These are phyloP conservation scores for Stropharia rugosoannulata DNA, from an alignment of 768 basidiomycete species.

Conservation along the genomic window DNA sequence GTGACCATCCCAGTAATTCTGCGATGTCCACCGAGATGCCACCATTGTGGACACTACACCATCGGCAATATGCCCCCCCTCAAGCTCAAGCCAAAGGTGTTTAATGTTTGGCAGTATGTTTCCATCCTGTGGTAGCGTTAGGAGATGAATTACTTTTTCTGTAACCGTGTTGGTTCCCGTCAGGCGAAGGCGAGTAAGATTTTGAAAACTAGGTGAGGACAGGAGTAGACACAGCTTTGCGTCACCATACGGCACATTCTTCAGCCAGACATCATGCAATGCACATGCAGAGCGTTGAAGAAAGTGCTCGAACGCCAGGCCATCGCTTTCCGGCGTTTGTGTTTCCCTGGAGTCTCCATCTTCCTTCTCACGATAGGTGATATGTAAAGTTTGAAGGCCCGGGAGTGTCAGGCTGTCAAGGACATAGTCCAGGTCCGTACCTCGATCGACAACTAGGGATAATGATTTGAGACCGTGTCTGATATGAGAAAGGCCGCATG, in stretches of 20 bases:
- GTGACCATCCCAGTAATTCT: not conserved
- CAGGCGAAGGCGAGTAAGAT: slow-evolving; percentile 1
- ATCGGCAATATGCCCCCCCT: slow-evolving; percentile 2
- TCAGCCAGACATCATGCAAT: slow-evolving; percentile 2
- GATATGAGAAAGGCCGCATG: not conserved
- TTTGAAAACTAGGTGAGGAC: not conserved
- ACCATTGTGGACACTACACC: slow-evolving; percentile 2
- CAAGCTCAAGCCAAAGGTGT: not conserved
- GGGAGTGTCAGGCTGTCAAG: not conserved
- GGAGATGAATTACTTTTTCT: not conserved
- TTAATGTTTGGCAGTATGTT: not conserved
- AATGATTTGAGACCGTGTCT: not conserved
- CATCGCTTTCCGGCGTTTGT: not conserved
- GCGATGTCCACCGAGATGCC: slow-evolving; percentile 2
- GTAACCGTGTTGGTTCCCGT: slow-evolving; percentile 3
- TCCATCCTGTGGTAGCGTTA: not conserved
- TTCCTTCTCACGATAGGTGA: not conserved
- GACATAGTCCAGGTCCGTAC: not conserved
- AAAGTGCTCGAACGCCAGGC: not conserved
- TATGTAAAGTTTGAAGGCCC: not conserved
- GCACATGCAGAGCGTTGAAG: not conserved
- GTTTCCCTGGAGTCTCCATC: not conserved
- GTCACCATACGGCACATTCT: slow-evolving; percentile 2
- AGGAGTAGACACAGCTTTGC: not conserved
- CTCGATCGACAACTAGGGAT: not conserved